Evolutionary conservation across 2,329 filamentous ascomycete species (phyloP), one percentile per base, ranked within the genome.

Genomic region (Neospermospora avenae): DNA sequence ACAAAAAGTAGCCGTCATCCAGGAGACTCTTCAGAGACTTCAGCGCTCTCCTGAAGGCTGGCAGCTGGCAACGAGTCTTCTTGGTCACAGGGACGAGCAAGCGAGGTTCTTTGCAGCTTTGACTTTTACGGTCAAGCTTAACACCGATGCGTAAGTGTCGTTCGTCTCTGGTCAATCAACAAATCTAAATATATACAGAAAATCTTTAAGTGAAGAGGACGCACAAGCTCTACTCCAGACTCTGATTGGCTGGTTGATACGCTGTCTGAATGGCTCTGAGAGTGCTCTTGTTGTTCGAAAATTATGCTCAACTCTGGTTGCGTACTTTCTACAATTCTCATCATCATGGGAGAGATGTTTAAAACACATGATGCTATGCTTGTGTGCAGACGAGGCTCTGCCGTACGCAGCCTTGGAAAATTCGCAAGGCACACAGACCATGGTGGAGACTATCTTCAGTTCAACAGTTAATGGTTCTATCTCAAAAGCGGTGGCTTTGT

Each of bases 71-170:
- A 87, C 93, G 70, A 84, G 85, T 55, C 80, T 98, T 14, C 78
- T 97, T 11, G 78, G 78, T 54, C 85, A 84, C 62, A 77, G 83
- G 22, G 86, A 90, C 66, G 83, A 89, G 62, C 88, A 93, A 69
- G 85, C 95, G 67, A 88, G 89, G 65, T 98, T 98, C 76, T 96
- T 96, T 72, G 95, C 91, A 14, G 93, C 93, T 31, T 81, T 97
- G 61, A 98, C 93, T 0, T 88, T 97, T 66, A 96, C 91, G 54
- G 86, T 98, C 68, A 99, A 98, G 76, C 84, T 98, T 60, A 97
- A 98, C 72, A 88, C 87, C n/a, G 91, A 95, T 71, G 91, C 87
- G 88, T 89, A 77, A 64, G 79, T 69, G 20, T 14, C 16, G 11
- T 4, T 22, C 24, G 6, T 48, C 1, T 6, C 4, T 3, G 3